Evolutionary conservation across 768 basidiomycete species (phyloP).

Genomic region (Psilocybe sp.): DNA sequence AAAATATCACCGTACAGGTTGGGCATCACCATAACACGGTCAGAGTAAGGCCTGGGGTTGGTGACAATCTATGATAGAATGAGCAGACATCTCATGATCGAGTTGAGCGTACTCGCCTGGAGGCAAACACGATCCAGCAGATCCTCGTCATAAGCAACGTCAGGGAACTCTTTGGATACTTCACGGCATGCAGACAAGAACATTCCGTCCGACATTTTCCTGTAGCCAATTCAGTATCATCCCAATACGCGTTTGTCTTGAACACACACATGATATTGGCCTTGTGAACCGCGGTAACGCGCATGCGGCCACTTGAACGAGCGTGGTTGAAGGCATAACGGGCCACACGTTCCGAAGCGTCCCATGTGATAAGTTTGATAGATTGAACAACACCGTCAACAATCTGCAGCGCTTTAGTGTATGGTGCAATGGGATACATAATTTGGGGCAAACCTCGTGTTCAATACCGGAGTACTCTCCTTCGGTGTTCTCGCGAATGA

Average conservation of each 20-base stretch:
- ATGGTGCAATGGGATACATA: background rate
- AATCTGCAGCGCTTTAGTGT: constrained; percentile 44
- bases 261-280: constrained; percentile 92
- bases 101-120: constrained; percentile 47
- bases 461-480: constrained; percentile 99
- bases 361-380: constrained; percentile 99
- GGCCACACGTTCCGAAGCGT: constrained; percentile 97
- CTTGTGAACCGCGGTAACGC: constrained; percentile 99
- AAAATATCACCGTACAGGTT: constrained; percentile 96
- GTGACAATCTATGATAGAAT: constrained; percentile 64
- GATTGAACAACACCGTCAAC: constrained; percentile 98
- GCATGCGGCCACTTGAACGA: constrained; percentile 78
- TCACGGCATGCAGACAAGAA: constrained; percentile 97
- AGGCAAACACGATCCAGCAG: constrained; percentile 95
- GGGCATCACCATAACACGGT: constrained; percentile 99
- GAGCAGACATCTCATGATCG: background rate
- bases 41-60: constrained; percentile 90
- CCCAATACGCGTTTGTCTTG: background rate
- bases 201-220: constrained; percentile 99
- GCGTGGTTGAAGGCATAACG: constrained; percentile 99
- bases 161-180: constrained; percentile 93
- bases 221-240: constrained; percentile 26
- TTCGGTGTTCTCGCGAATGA: constrained; percentile 99
- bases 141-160: constrained; percentile 93
- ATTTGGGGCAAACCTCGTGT: constrained; percentile 74